Evolutionary conservation across 169 alveolate genomes (phyloP), one percentile per base, ranked within the genome.

Genomic region (Babesia ovata): DNA sequence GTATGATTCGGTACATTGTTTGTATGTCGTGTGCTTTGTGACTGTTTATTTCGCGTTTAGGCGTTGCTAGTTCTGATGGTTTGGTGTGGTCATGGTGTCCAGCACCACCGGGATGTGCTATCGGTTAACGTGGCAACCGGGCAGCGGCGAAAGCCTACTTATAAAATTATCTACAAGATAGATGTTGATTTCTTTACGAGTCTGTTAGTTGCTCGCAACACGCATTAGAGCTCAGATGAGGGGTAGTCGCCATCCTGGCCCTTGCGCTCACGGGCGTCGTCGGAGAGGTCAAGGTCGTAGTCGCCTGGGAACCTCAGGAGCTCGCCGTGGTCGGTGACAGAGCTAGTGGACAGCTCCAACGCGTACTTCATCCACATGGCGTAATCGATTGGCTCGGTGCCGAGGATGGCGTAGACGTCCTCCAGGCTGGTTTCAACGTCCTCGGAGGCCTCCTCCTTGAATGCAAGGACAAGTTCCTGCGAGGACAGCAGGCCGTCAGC

Each of bases 271-370:
- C 76, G 76, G 65, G 19, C 56, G 7, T 86, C 82, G 46, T 63
- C 82, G 11, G 78, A 85, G 48, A 82, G 53, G 71, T 71, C 90
- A n/a, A 86, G 28, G 61, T 72, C 83, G 75, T 86, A 90, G 70
- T 90, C 92, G 52, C 57, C 84, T 6, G 94, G 94, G 63, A 59
- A 82, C 56, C 90, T 67, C 21, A 90, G 63, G 33, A 86, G 59
- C 71, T 90, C 94, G 28, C 91, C 90, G 72, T 75, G 85, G 75
- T 90, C 94, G 14, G 94, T 90, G 67, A 90, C 59, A 0, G 94
- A 75, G 19, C 91, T 78, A 7, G 74, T 85, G 46, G 92, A 83
- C 24, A 90, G 49, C 54, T 86, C 90, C 50, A 76, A 33, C 2
- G 91, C 89, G 71, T 90, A 84, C 56, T 78, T 85, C 70, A 60